A percentile compares a stretch with the other conserved stretches of the same genome.
Conservation (phyloP, 768 basidiomycete species). For the Panaeolus papilionaceus region DNA sequence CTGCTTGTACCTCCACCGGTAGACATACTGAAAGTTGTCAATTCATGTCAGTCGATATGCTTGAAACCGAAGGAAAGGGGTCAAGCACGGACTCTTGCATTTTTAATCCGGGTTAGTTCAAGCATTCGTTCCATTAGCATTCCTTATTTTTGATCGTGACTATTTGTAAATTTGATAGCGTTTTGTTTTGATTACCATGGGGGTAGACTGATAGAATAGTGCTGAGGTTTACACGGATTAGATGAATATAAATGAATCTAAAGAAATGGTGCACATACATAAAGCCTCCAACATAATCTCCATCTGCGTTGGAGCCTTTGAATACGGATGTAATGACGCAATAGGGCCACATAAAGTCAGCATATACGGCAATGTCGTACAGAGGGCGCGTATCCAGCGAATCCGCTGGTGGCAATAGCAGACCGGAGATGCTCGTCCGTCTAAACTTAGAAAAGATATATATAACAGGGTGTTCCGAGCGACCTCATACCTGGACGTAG, state of each 20-base stretch:
- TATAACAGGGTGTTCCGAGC: conserved; percentile 18
- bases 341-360: conserved; percentile 28
- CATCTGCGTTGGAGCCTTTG: conserved; percentile 24
- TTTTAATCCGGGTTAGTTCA: neutral
- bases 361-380: conserved; percentile 27
- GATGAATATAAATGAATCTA: neutral
- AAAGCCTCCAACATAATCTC: conserved; percentile 28
- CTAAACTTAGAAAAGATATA: conserved; percentile 24
- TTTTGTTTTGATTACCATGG: conserved; percentile 2
- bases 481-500: neutral
- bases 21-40: neutral
- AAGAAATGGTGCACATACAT: conserved; percentile 20
- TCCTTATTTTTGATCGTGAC: conserved; percentile 13
- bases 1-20: neutral
- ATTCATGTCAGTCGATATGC: neutral
- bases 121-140: neutral
- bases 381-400: conserved; percentile 24
- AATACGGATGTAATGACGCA: conserved; percentile 27
- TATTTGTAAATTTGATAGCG: conserved; percentile 10
- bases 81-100: neutral
- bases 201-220: neutral
- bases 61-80: neutral
- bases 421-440: conserved; percentile 15
- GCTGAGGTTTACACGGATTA: neutral
- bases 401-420: conserved; percentile 24